Percentiles rank a stretch among this genome's conserved stretches.
These are phyloP conservation scores for Penicillium palitans DNA, from an alignment of 2,329 filamentous ascomycete species.

Conservation along the genomic window DNA sequence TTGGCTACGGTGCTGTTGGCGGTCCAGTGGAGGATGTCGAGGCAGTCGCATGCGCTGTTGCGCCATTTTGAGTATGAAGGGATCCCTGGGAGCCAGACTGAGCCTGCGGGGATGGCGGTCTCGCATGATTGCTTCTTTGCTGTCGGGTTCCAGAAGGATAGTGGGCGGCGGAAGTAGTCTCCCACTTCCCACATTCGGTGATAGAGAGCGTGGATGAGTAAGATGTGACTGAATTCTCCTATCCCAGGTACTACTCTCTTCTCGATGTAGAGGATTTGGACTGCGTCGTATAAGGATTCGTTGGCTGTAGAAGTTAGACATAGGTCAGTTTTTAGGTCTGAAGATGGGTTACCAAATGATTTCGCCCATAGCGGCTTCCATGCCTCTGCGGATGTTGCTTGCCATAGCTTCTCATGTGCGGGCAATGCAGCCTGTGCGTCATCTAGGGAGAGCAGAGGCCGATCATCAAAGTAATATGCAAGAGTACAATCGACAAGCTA, in stretches of 20 bases:
- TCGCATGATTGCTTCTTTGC: constrained; percentile 42
- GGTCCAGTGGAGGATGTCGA: constrained; percentile 61
- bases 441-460: constrained; percentile 40
- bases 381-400: constrained; percentile 34
- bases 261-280: constrained; percentile 52
- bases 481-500: constrained; percentile 47
- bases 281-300: constrained; percentile 43
- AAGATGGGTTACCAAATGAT: constrained; percentile 20
- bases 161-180: constrained; percentile 46
- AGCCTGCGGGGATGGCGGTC: constrained; percentile 35
- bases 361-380: constrained; percentile 36
- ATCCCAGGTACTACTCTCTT: constrained; percentile 47
- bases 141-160: constrained; percentile 50
- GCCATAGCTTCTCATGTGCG: constrained; percentile 45
- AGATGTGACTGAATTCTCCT: constrained; percentile 52
- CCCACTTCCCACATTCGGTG: constrained; percentile 53
- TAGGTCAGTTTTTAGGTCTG: not conserved
- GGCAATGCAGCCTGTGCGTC: constrained; percentile 45
- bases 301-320: constrained; percentile 22
- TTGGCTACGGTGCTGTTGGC: constrained; percentile 55
- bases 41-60: constrained; percentile 45
- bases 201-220: constrained; percentile 54
- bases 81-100: constrained; percentile 51
- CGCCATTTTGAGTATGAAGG: constrained; percentile 50
- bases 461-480: constrained; percentile 41